These are phyloP conservation scores for Populus simonii DNA, from an alignment of 345 rosid genomes.

Conservation along the genomic window DNA sequence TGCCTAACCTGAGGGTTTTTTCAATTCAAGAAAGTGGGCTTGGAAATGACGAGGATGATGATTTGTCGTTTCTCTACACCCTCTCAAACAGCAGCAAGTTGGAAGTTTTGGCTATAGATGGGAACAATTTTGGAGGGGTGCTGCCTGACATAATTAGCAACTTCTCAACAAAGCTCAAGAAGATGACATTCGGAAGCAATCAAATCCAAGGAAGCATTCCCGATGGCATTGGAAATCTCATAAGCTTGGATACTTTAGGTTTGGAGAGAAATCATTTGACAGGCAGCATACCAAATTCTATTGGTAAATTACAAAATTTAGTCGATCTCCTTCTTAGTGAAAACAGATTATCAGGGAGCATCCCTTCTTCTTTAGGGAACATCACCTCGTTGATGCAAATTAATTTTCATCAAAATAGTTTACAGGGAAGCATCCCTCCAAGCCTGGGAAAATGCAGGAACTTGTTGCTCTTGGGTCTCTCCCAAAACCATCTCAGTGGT, in stretches of 20 bases:
- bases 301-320: too few species aligned
- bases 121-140: constrained; percentile 11
- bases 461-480: not conserved
- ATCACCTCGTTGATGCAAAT: not conserved
- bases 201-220: too few species aligned
- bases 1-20: not conserved
- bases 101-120: not conserved
- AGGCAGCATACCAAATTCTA: too few species aligned
- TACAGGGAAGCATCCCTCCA: constrained; percentile 18
- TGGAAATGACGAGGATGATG: constrained; percentile 9
- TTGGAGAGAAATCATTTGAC: too few species aligned
- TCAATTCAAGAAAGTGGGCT: not conserved
- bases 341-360: constrained; percentile 9
- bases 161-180: too few species aligned
- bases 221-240: too few species aligned
- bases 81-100: not conserved
- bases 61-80: constrained; percentile 5
- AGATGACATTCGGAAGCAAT: too few species aligned
- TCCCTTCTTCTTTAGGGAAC: constrained; percentile 13
- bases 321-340: not conserved
- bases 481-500: too few species aligned
- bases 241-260: too few species aligned
- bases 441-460: not conserved
- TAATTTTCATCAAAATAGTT: not conserved
- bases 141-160: too few species aligned